Evolutionary conservation across 805 yeast species (phyloP), one percentile per base, ranked within the genome.

Genomic region (Scheffersomyces amazonensis): DNA sequence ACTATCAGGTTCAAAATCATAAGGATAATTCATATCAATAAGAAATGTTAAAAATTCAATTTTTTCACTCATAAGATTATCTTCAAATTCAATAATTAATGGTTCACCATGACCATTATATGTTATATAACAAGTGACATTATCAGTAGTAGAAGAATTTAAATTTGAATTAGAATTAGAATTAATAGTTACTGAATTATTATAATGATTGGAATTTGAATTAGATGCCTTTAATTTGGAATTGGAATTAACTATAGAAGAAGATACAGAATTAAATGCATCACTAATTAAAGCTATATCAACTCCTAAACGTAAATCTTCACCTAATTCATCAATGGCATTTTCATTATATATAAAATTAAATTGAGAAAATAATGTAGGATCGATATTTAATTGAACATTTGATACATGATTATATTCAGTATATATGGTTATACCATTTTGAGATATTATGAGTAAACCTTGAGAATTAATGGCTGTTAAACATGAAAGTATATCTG

Each of bases 41-140:
- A 57, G 58, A 32, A 63, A 66, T 2, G 75, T 69, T 3, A 54
- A 47, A 42, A 69, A 69, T 46, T 69, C 74, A 34, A 69, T 54
- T 42, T 60, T 62, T 39, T 69, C 75, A 35, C 62, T 62, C 44
- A 69, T 62, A 22, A 61, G 46, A 24, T 50, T 46, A 45, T 69
- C 73, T 45, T 69, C 73, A 41, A 69, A 69, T 39, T 65, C 73
- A 16, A 69, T 52, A 10, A 64, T 54, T 7, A 69, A 50, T 1
- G 73, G 72, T 7, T 40, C 33, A 1, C 73, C 74, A n/a, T 55
- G 63, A 7, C 72, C 72, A 15, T 53, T 49, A 44, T 68, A 69
- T 12, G 50, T 56, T 22, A 69, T 40, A 42, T 56, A 64, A 50
- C 75, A 69, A 10, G 54, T 47, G 10, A 58, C 56, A n/a, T 49